Evolutionary conservation across 331 rosid species (phyloP), one percentile per base, ranked within the genome.

Genomic region (Cydonia oblonga): DNA sequence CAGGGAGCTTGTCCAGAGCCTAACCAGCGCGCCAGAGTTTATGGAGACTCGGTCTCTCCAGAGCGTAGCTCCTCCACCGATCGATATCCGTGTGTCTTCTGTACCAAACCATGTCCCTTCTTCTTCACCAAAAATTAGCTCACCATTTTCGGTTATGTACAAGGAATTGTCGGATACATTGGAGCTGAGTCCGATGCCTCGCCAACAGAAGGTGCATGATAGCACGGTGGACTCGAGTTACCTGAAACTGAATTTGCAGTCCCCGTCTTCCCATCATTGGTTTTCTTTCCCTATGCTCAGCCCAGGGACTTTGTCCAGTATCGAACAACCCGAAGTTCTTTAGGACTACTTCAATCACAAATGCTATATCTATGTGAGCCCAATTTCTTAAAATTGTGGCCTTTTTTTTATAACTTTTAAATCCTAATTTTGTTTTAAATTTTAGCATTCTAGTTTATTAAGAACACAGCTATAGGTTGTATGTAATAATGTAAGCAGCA

Each of bases 1-100:
- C 76, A 56, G 91, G 13, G 81, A 82, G 35, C 77, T 93, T 0
- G 98, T 90, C 58, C 98, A 93, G 71, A 81, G 76, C 54, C 96
- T 93, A 61, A 93, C 98, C 0, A 85, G 92, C 29, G 90, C 89
- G 57, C 89, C 89, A 0, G 92, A 87, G 74, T 78, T 80, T 66
- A 81, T 69, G 72, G 71, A 61, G 68, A 23, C 84, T n/a, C 3
- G 15, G 61, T 28, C 68, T 4, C 84, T 70, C 13, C 88, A 77
- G 6, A 69, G 28, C 65, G 58, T 44, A 3, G 78, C 81, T 9
- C 79, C 84, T 65, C 58, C 86, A 0, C 83, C 83, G 1, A 68
- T 54, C 15, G 46, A 44, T 7, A 77, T 29, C 12, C 33, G 19
- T 22, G 61, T 56, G 24, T 20, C 28, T 29, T 44, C 15, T 24